phyloP scores from a whole-genome alignment of 495 filamentous ascomycete genomes.

The Neurospora tetraspora region DNA sequence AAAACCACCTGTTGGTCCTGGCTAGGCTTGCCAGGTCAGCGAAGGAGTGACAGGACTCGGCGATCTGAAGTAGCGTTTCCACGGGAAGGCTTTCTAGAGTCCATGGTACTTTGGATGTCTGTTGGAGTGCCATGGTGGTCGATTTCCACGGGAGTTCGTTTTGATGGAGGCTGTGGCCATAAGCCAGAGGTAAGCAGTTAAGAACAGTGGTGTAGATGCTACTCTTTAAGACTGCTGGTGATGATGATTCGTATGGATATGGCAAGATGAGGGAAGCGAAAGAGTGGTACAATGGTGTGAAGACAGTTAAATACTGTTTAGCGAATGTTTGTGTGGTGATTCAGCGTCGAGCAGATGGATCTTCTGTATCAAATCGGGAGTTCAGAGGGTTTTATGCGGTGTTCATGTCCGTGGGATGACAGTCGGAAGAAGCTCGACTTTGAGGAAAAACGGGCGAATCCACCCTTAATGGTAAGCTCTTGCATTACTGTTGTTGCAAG shows the following conservation, averaged over 20 bases:
- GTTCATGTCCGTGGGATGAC: neutral
- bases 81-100: neutral
- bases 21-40: slow-evolving; percentile 1
- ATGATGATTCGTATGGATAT: neutral
- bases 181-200: neutral
- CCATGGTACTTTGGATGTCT: neutral
- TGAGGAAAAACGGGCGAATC: neutral
- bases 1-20: neutral
- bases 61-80: slow-evolving; percentile 4
- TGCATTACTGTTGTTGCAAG: neutral
- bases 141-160: neutral
- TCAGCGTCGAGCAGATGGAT: neutral
- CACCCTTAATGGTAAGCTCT: neutral
- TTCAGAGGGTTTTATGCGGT: neutral
- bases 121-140: neutral
- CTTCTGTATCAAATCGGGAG: neutral
- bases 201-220: neutral
- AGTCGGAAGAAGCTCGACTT: neutral
- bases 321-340: neutral
- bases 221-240: neutral
- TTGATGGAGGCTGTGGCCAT: neutral
- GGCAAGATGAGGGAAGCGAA: neutral
- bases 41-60: slow-evolving; percentile 1
- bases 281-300: neutral
- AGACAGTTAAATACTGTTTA: neutral